These are phyloP conservation scores for Hypoxylon lenormandii DNA, from an alignment of 495 filamentous ascomycete species.

Conservation along the genomic window DNA sequence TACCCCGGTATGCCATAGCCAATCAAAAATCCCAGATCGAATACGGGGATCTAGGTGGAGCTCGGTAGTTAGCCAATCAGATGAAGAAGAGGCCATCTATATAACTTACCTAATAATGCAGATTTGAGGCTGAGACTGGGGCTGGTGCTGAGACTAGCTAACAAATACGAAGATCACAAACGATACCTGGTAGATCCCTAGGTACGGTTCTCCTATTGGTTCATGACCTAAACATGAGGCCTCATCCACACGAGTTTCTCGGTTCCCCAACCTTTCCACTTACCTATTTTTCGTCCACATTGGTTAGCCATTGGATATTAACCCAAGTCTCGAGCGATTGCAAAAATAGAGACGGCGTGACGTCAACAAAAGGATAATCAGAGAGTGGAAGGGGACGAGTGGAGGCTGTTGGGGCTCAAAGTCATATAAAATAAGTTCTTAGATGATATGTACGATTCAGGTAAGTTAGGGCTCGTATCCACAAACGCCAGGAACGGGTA, in stretches of 20 bases:
- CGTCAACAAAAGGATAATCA: conserved; percentile 23
- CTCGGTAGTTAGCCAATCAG: conserved; percentile 16
- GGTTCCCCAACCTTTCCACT: neutral
- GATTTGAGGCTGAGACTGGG: conserved; percentile 41
- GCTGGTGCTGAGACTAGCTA: conserved; percentile 32
- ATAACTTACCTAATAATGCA: conserved; percentile 5
- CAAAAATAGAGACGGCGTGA: conserved; percentile 32
- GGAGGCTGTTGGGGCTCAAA: conserved; percentile 7
- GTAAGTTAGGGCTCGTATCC: conserved; percentile 25
- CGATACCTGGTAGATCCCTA: conserved; percentile 2
- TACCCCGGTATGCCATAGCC: conserved; percentile 11
- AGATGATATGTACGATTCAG: conserved; percentile 34
- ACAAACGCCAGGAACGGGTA: neutral
- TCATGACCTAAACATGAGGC: conserved; percentile 39
- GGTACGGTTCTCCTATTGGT: conserved; percentile 25
- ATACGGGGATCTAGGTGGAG: neutral
- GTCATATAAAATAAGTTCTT: conserved; percentile 14
- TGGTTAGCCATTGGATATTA: neutral
- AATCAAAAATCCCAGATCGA: conserved; percentile 20
- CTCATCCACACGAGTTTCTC: conserved; percentile 14
- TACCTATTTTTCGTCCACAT: neutral
- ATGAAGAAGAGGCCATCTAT: neutral
- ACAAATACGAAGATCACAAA: conserved; percentile 37
- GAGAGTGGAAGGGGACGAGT: neutral
- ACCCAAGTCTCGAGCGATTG: neutral